Base-by-base conservation (phyloP, 805 yeast species). In the Candida namnaoensis region DNA sequence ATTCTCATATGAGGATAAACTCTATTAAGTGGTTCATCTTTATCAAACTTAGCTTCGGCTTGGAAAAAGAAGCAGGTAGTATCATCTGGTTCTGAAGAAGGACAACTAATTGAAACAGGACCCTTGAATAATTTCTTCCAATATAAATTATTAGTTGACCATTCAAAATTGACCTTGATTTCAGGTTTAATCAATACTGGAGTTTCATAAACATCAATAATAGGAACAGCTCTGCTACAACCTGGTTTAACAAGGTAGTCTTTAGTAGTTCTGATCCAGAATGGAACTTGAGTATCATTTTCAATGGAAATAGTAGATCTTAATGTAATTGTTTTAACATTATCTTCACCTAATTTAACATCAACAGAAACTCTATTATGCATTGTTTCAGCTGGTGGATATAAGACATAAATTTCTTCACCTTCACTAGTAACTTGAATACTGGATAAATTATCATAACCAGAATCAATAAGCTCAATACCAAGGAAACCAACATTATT, bases 1-100 rank as follows among this genome's bases (percentile, higher is more conserved):
- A 93, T 63, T 8, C 69, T 72, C 85, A 91, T 73, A 52, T 86
- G 93, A 0, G 99, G 99, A 53, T 87, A 95, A 1, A 85, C 72
- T 44, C 71, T 68, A 0, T 85, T 73, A 25, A 88, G 63, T 0
- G 88, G 88, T 47, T 86, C 95, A n/a, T 72, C 68, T 14, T 64
- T 57, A 47, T 83, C 78, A 58, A 62, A 82, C 37, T 65, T 60
- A 1, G 91, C 88, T 49, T 76, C 82, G 0, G 82, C 83, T 49
- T 84, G 91, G 62, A 85, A 82, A 51, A 73, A 82, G 57, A 77
- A 84, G 1, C 71, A 58, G 0, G 76, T 66, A 45, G 54, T 64
- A 24, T 68, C 76, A 1, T 58, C 55, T 1, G 54, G 48, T 3
- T 56, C 59, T 2, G 56, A 50, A 1, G 80, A 65, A 0, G 69